Base-by-base conservation (phyloP, 257 asterid species). In the Solanum sitiens region DNA sequence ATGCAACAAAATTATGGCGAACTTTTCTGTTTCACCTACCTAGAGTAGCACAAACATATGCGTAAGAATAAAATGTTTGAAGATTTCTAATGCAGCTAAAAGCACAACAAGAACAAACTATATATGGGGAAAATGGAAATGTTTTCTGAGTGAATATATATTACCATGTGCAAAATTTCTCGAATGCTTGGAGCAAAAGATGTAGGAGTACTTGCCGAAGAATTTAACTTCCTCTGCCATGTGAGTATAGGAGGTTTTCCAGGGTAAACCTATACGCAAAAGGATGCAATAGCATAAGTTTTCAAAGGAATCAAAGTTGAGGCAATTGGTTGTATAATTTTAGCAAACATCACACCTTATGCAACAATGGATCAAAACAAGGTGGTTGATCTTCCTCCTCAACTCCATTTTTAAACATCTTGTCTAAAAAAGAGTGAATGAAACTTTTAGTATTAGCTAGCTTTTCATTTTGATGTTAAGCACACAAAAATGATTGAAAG, bases 241-340 rank as follows among this genome's bases (percentile, higher is more conserved):
- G 97, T 89, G 87, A 97, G 95, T 86, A 94, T 90, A 76, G 98
- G 97, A 91, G 95, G 97, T 59, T 80, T 90, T 86, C 92, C 94
- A 3, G 95, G 94, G 87, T 92, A 95, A 89, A 92, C 92, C 87
- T 89, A 61, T 39, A 35, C 15, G n/a, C 61, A 83, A n/a, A 59
- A 83, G 40, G 56, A 56, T 59, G 68, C 35, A 23, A 50, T 75
- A 40, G 83, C 83, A 75, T 75, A 75, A 40, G 53, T 12, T 40
- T 75, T 40, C 83, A 75, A 76, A 76, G 83, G 59, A 76, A 76
- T 25, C 83, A 76, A 27, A 27, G 30, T 27, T 27, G 30, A 27
- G 30, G 30, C 21, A 75, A 77, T n/a, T 77, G 84, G 39, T 77
- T 77, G 39, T 27, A 15, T 42, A 44, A 77, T 77, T 77, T 77